These are phyloP conservation scores for Murraya koenigii DNA, from an alignment of 345 rosid species.

Conservation along the genomic window DNA sequence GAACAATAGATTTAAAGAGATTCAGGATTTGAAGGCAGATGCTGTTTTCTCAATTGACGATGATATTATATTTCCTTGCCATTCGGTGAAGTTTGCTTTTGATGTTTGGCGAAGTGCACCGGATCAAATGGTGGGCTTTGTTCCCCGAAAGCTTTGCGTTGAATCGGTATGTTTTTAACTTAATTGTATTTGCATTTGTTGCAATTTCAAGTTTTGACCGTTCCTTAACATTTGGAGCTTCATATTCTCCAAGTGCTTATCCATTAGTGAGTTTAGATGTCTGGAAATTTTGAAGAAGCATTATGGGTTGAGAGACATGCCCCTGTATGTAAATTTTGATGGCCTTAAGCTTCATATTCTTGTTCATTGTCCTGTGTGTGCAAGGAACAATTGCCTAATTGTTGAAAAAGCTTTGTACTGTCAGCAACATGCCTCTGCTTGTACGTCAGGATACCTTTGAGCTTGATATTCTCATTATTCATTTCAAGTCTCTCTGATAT, in stretches of 20 bases:
- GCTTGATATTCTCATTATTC: too few relatives aligned
- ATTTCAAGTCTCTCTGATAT: too few relatives aligned
- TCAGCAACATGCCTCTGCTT: background rate
- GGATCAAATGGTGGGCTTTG: slow-evolving; percentile 87
- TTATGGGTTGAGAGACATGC: background rate
- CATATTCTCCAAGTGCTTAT: background rate
- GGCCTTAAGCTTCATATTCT: background rate
- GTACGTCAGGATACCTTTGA: too few relatives aligned
- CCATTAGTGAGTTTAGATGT: background rate
- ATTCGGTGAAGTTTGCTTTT: slow-evolving; percentile 80
- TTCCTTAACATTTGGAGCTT: background rate
- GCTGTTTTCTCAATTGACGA: slow-evolving; percentile 93
- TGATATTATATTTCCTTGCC: slow-evolving; percentile 87
- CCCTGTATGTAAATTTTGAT: background rate
- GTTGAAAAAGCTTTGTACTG: too few relatives aligned
- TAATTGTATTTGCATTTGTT: background rate
- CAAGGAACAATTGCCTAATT: background rate
- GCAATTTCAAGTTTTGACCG: background rate
- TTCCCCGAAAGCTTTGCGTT: slow-evolving; percentile 83
- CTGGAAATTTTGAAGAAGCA: background rate
- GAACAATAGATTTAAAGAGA: slow-evolving; percentile 90
- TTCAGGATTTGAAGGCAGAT: slow-evolving; percentile 68
- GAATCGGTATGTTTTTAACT: slow-evolving; percentile 42
- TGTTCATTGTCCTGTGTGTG: background rate
- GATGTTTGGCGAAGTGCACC: slow-evolving; percentile 92